Base-by-base conservation (phyloP, 2,329 filamentous ascomycete genomes). In the Xylaria digitata region DNA sequence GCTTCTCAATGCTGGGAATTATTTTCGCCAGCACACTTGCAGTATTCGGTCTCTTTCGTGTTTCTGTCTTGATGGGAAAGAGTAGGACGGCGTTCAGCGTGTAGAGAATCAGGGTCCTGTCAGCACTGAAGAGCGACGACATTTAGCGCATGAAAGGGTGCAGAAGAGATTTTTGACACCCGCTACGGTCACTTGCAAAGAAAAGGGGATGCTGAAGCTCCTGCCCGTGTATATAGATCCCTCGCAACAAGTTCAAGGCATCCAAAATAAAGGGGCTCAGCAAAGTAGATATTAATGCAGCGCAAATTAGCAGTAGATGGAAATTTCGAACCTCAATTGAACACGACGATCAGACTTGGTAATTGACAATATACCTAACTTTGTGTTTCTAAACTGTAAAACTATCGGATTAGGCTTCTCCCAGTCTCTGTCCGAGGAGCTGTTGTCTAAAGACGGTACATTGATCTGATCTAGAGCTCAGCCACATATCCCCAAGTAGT, bases 281-380 rank as follows among this genome's bases (percentile, higher is more conserved):
- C 43, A 23, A 43, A 64, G 56, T 67, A 68, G 54, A 70, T 60
- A 65, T 57, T 70, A 70, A 70, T 70, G 57, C 59, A 67, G 45
- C 57, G 58, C 30, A n/a, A 52, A 53, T 40, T 52, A 67, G 61
- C 43, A 61, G 50, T 52, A 57, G 34, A 65, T n/a, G 55, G 26
- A 52, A 30, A 43, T 54, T 59, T 48, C 32, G 23, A 62, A 37
- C 21, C n/a, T 19, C 26, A 52, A 55, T 64, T 66, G 23, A 66
- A 58, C 42, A 60, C 17, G 6, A 54, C 7, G 13, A 15, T 15
- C 11, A 42, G 13, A 11, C 8, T 42, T 42, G 45, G 42, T 17
- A 8, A 40, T 49, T 30, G 56, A 42, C 23, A n/a, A 40, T 13
- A 40, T 5, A 11, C 37, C 37, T 40, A 13, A 15, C 37, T 3